phyloP scores from a whole-genome alignment of 75 land plant genomes.

The Pinus albicaulis region DNA sequence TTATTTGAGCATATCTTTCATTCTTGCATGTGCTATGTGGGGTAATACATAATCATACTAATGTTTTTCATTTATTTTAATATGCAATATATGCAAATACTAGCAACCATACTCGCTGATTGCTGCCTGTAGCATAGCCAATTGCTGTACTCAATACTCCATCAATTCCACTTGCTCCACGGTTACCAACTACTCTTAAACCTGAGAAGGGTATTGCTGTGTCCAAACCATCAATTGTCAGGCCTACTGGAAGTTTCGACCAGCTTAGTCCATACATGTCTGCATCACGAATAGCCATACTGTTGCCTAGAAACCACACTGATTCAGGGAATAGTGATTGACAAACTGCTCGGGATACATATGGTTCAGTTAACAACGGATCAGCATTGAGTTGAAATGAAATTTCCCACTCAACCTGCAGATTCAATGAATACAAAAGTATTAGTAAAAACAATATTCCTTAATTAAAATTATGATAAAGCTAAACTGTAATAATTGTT shows the following conservation, averaged over 20 bases:
- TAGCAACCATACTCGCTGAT: constrained; percentile 46
- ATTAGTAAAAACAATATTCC: not conserved
- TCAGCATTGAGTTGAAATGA: constrained; percentile 58
- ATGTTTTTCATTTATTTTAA: too few species aligned
- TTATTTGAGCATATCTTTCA: too few species aligned
- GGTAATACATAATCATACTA: too few species aligned
- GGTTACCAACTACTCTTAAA: constrained; percentile 64
- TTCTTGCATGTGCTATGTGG: too few species aligned
- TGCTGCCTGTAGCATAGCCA: constrained; percentile 89
- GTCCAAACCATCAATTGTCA: not conserved
- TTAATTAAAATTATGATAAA: not conserved
- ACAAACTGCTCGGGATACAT: constrained; percentile 59
- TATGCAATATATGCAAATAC: not conserved
- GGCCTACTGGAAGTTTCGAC: constrained; percentile 13
- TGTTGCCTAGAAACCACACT: constrained; percentile 88
- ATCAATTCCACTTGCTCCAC: constrained; percentile 99
- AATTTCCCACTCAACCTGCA: constrained; percentile 75
- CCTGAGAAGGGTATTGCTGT: constrained; percentile 23
- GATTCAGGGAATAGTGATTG: constrained; percentile 35
- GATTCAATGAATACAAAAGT: not conserved
- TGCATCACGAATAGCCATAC: constrained; percentile 89
- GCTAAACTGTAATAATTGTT: not conserved
- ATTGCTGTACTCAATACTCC: constrained; percentile 94
- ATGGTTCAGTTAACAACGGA: constrained; percentile 69
- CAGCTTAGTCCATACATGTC: constrained; percentile 78